phyloP scores from a whole-genome alignment of 106 monocot genomes.

The Agapanthus africanus region DNA sequence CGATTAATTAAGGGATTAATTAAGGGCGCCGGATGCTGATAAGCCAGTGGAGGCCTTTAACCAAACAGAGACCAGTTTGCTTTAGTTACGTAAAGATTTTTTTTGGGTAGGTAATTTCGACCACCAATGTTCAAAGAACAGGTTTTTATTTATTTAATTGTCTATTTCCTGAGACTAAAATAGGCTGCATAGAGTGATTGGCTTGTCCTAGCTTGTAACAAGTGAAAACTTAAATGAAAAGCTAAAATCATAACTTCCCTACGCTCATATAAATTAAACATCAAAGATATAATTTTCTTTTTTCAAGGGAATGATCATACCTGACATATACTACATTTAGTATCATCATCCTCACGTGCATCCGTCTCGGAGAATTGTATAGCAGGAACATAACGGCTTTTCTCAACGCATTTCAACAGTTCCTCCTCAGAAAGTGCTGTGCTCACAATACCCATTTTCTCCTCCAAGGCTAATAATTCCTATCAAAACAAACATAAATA shows the following conservation, averaged over 20 bases:
- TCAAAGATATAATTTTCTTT: neutral
- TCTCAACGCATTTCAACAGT: slow-evolving; percentile 52
- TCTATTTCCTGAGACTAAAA: too few species aligned
- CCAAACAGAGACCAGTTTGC: too few species aligned
- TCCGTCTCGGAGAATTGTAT: neutral
- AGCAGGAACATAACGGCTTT: slow-evolving; percentile 26
- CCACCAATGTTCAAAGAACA: too few species aligned
- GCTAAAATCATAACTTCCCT: neutral
- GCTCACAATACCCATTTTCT: slow-evolving; percentile 78
- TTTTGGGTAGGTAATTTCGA: too few species aligned
- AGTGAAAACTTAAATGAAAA: neutral
- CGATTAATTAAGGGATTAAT: too few species aligned
- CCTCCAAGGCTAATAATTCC: slow-evolving; percentile 79
- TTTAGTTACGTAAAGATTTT: too few species aligned
- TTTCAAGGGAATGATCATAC: slow-evolving; percentile 19
- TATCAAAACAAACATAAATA: slow-evolving; percentile 19
- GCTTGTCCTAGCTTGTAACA: too few species aligned
- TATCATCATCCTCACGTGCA: slow-evolving; percentile 26
- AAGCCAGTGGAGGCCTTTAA: too few species aligned
- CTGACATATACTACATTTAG: slow-evolving; percentile 90
- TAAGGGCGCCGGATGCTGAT: too few species aligned
- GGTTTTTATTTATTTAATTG: too few species aligned
- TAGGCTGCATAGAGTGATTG: too few species aligned
- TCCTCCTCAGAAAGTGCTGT: slow-evolving; percentile 80
- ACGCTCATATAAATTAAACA: neutral